Evolutionary conservation across 805 yeast genomes (phyloP), one percentile per base, ranked within the genome.

Genomic region (Sporopachydermia quercuum): DNA sequence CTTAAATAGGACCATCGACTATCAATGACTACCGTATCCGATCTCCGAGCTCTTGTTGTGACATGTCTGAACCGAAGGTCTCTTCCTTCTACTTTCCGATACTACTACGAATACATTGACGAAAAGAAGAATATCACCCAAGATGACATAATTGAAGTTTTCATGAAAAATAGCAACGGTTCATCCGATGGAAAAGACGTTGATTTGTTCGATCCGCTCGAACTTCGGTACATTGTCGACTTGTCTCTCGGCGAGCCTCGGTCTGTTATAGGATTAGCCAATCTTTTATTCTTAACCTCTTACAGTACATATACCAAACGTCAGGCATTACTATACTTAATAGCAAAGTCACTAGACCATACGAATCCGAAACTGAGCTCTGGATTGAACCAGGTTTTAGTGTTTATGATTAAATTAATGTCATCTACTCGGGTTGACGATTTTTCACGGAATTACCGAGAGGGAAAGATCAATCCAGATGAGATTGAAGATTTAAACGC

Each of bases 201-300:
- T 11, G 62, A 57, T 42, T 42, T 57, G 27, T 52, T 56, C 19
- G 61, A 57, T 30, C 55, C 60, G 8, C 30, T 23, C 13, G 30
- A 23, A 23, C 30, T 23, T n/a, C 30, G 30, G n/a, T 23, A 23
- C n/a, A 23, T 23, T n/a, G 30, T 23, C n/a, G 30, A 23, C n/a
- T n/a, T 23, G 13, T 23, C 30, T 23, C n/a, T 23, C 8, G 8
- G 13, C 30, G 30, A 23, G 30, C 30, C 30, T 8, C 30, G 30
- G n/a, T 8, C 30, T n/a, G 30, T n/a, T 8, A 23, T 23, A 8
- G 30, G 30, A 23, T n/a, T 23, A n/a, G 30, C 17, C 8, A 34
- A 23, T 23, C 30, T 23, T n/a, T n/a, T 23, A 8, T n/a, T 8
- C 30, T n/a, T 23, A n/a, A 23, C 30, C 13, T 8, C 30, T 23